Evolutionary conservation across 2,329 filamentous ascomycete species (phyloP), one percentile per base, ranked within the genome.

Genomic region (Colletotrichum theobromicola): DNA sequence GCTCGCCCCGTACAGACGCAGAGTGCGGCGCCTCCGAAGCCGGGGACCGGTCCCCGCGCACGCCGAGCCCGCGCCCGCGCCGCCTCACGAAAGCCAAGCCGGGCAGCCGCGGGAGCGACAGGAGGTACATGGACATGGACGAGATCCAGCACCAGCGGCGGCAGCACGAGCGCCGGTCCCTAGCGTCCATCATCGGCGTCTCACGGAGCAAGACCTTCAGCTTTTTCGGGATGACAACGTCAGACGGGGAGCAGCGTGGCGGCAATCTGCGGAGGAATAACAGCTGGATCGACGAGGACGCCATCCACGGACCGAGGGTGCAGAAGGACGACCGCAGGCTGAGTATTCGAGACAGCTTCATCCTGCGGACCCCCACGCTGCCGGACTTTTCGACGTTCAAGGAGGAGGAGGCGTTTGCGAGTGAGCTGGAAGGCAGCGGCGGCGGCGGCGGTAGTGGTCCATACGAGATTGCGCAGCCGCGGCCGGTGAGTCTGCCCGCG

Each of bases 201-300:
- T 34, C 72, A 26, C 58, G 72, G 34, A 79, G 83, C n/a, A 79
- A 80, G 53, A 81, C 77, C 73, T 78, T 82, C 32, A 77, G 57
- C 15, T 78, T 83, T 37, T 80, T 80, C 13, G 71, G 76, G 5
- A 26, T 35, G n/a, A 58, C 16, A 3, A 37, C 60, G 21, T 46
- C 26, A 1, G 72, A 21, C 4, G 34, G 13, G 0, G 62, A 72
- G 42, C 72, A 75, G 34, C 42, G 63, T 4, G 68, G 68, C 1
- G 72, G 72, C 0, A 9, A 67, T 7, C 15, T 63, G 7, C 30
- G 72, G 46, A 60, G 63, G 60, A 76, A 75, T 16, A 72, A 72
- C 46, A 85, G 84, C 21, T 90, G 87, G 87, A 86, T 88, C 32
- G 87, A 89, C 71, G 88, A 88, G 76, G 87, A 90, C 64, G 85